Evolutionary conservation across 176 grass and related monocot species (phyloP), one percentile per base, ranked within the genome.

Genomic region (Tillandsia leiboldiana): DNA sequence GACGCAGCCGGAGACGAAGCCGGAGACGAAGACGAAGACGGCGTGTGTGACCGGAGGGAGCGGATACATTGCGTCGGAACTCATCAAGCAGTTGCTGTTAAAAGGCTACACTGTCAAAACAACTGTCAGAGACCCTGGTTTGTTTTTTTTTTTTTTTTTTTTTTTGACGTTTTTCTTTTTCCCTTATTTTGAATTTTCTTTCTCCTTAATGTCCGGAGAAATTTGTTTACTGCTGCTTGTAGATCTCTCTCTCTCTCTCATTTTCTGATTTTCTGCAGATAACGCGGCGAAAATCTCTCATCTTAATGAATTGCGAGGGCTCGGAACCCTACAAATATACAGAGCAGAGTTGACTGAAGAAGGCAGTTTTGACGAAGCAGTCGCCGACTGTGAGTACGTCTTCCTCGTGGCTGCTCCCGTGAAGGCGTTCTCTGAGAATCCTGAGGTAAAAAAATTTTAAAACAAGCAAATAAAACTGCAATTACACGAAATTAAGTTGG

Each of bases 1-100:
- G 2, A 42, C 3, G 33, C 33, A 42, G 51, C 2, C 1, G 70
- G 26, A 42, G 51, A 3, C 1, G 70, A 26, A 29, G 74, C 2
- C 1, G 70, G 26, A 42, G 51, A 3, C 1, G 70, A 26, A 29
- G 74, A 51, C 33, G 49, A 85, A 80, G 72, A 74, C 22, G 12
- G 87, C 67, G 12, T 96, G 91, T 53, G 90, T 93, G 1, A 89
- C 90, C 42, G 90, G 90, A 20, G 90, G 81, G 22, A 89, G 65
- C 33, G 90, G 90, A 2, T 86, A 74, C 66, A 79, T 94, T 4
- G 84, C 87, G 2, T 90, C 87, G 0, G 68, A 33, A 9, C 82
- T 90, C n/a, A 73, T 87, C 79, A 87, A 85, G 69, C 75, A 80
- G 49, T 51, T 96, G 56, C 79, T 90, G 29, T 4, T 84, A 81